A percentile compares a stretch with the other conserved stretches of the same genome.
Evolutionary conservation across 2,329 filamentous ascomycete species (phyloP).

Genomic region (Metarhizium robertsii): DNA sequence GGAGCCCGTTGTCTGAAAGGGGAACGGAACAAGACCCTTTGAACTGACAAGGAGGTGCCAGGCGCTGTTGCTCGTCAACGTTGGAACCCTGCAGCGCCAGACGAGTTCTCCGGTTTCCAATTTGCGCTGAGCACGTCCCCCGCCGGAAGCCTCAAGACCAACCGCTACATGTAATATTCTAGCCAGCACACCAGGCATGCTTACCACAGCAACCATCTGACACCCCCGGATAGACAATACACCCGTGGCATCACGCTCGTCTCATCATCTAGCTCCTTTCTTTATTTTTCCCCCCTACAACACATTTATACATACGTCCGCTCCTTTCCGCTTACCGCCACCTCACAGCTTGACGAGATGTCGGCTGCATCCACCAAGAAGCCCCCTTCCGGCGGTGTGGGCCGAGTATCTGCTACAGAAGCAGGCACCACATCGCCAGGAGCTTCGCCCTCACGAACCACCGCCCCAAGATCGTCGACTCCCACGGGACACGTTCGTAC

Average conservation of each 20-base stretch:
- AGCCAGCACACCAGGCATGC: background rate
- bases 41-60: too few species aligned
- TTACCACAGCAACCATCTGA: background rate
- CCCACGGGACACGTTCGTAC: constrained; percentile 39
- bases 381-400: constrained; percentile 38
- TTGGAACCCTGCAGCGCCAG: too few species aligned
- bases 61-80: background rate
- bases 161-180: too few species aligned
- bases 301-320: background rate
- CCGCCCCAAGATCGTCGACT: constrained; percentile 34
- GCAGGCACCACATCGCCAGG: constrained; percentile 19
- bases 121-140: background rate
- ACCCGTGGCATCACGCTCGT: background rate
- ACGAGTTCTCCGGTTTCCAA: background rate
- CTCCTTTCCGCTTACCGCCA: background rate
- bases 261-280: background rate
- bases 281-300: background rate
- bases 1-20: background rate
- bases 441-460: constrained; percentile 28
- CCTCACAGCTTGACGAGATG: constrained; percentile 26
- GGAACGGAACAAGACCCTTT: background rate
- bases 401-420: constrained; percentile 34
- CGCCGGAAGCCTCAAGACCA: background rate
- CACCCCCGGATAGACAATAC: background rate
- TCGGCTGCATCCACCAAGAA: constrained; percentile 46